Evolutionary conservation across 1,284 basidiomycete species (phyloP), one percentile per base, ranked within the genome.

Genomic region (Chalciporus piperatoides): DNA sequence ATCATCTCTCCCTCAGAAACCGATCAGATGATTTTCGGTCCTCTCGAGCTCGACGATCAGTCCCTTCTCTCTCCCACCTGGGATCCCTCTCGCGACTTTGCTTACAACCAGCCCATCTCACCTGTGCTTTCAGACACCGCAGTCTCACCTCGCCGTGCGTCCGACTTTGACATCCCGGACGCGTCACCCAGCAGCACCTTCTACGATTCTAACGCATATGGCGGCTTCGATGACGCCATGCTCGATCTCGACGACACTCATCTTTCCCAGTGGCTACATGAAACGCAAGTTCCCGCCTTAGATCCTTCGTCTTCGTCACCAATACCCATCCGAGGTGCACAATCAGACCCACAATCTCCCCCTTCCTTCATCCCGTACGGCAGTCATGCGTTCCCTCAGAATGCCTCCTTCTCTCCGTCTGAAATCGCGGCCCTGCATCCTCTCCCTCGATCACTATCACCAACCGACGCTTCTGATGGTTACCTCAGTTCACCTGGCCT

Each of bases 41-140:
- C 77, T 50, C 69, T 84, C 67, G 82, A 86, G 57, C 72, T 86
- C 63, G 84, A 88, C 60, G 80, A 60, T n/a, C 56, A 50, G 25
- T 44, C 82, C 53, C 59, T 68, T 47, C 63, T 69, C 55, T 63
- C 65, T 46, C 64, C 69, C 21, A 60, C 70, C 15, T 82, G 80
- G 80, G 79, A 79, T 41, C 60, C 69, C 9, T 69, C 65, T 55
- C 56, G 56, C 48, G 70, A 75, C 52, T 52, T 73, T 70, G 61
- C 67, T 61, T 53, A 53, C 59, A 54, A 71, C 55, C 58, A 69
- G 12, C 64, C 66, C 55, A 59, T 69, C 35, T 66, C 64, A 12
- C 68, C 64, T 48, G 42, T 67, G 46, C 59, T 68, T 19, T 69
- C 67, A 5, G 64, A 68, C 52, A 53, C 62, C 21, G 51, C 64